phyloP scores from a whole-genome alignment of 2,329 filamentous ascomycete species.

The Talaromyces sp. region DNA sequence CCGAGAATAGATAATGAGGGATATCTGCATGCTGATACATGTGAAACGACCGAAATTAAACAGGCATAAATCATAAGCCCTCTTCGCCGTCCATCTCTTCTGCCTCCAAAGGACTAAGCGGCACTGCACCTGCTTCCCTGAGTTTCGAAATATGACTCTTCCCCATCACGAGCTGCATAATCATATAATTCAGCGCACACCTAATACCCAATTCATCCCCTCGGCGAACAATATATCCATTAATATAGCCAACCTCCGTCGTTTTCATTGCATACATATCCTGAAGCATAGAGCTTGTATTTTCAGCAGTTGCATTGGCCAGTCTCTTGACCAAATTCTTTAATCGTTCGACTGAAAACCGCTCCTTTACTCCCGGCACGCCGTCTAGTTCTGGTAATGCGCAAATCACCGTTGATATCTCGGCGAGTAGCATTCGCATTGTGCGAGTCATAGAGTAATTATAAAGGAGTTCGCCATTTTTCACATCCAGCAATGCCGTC shows the following conservation, averaged over 20 bases:
- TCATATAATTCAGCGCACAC: constrained; percentile 68
- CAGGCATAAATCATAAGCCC: neutral
- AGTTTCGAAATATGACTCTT: constrained; percentile 53
- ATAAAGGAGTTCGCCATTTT: constrained; percentile 67
- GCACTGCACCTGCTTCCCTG: constrained; percentile 32
- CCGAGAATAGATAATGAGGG: neutral
- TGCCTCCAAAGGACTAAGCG: constrained; percentile 26
- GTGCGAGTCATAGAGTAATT: constrained; percentile 64
- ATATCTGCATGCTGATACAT: neutral
- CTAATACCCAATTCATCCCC: constrained; percentile 71
- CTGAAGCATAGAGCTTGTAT: constrained; percentile 65
- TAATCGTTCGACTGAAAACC: constrained; percentile 61
- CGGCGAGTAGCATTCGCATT: constrained; percentile 68
- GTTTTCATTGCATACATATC: constrained; percentile 59
- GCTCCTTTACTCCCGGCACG: constrained; percentile 57
- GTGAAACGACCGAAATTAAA: neutral
- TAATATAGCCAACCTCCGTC: constrained; percentile 80
- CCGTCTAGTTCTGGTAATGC: constrained; percentile 69
- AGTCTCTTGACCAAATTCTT: constrained; percentile 58
- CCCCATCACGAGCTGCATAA: constrained; percentile 69
- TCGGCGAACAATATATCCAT: constrained; percentile 77
- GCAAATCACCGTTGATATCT: constrained; percentile 70
- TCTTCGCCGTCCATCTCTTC: constrained; percentile 18
- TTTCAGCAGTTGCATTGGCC: constrained; percentile 53
- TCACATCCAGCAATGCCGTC: constrained; percentile 72